phyloP scores from a whole-genome alignment of 176 grass and related monocot genomes.

The Chloris gayana region DNA sequence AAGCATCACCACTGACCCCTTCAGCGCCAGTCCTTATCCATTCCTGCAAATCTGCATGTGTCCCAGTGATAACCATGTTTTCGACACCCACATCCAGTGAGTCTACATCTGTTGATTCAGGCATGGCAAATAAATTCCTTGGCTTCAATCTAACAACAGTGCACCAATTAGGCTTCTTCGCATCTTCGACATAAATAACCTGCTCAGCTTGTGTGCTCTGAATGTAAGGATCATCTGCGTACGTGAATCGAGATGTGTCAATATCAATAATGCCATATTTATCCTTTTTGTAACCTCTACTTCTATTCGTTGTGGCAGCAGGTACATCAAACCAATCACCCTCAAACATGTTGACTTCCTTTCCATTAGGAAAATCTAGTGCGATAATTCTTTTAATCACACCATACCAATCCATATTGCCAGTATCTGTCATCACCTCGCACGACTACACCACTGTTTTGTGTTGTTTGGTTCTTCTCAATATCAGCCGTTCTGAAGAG shows the following conservation, averaged over 20 bases:
- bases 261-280: slow-evolving; percentile 3
- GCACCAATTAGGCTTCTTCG: not conserved
- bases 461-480: not conserved
- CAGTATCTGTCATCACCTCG: not conserved
- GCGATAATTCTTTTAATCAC: not conserved
- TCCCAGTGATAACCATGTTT: too few relatives aligned
- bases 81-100: not conserved
- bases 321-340: slow-evolving; percentile 3
- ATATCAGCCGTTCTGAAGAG: not conserved
- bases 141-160: not conserved
- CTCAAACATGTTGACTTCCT: not conserved
- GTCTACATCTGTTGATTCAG: not conserved
- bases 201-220: not conserved
- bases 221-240: not conserved
- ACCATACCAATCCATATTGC: slow-evolving; percentile 20
- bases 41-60: too few relatives aligned
- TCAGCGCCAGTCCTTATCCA: too few relatives aligned
- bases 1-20: too few relatives aligned
- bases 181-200: not conserved
- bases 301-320: not conserved
- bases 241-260: not conserved
- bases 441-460: not conserved
- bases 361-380: not conserved
- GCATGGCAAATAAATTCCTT: not conserved
- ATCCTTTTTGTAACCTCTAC: not conserved